Conservation (phyloP, 2,329 filamentous ascomycete species). For the Hansfordia pulvinata region DNA sequence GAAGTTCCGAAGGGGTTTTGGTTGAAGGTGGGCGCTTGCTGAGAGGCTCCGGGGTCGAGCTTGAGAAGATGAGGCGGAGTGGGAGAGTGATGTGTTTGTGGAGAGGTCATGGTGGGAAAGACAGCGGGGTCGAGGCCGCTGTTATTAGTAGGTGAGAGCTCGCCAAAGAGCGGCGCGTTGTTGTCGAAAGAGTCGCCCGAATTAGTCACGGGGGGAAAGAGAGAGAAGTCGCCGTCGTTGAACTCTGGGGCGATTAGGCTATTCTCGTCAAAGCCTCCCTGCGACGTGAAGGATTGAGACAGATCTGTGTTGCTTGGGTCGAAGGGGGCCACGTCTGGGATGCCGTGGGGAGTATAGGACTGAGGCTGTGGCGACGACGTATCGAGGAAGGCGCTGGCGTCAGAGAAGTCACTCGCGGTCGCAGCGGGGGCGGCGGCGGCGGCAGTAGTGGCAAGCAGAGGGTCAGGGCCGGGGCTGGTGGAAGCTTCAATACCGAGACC, state of each 20-base stretch:
- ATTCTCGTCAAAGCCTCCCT: slow-evolving; percentile 30
- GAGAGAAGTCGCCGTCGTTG: slow-evolving; percentile 40
- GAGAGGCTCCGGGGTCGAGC: slow-evolving; percentile 34
- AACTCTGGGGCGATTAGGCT: slow-evolving; percentile 21
- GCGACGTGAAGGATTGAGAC: slow-evolving; percentile 35
- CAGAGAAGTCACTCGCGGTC: too few relatives aligned
- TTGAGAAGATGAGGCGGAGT: slow-evolving; percentile 42
- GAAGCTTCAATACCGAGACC: slow-evolving; percentile 45
- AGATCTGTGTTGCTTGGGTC: slow-evolving; percentile 22
- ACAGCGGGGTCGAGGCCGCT: slow-evolving; percentile 30
- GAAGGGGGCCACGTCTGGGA: slow-evolving; percentile 31
- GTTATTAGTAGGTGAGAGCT: slow-evolving; percentile 24
- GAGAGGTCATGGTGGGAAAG: slow-evolving; percentile 38
- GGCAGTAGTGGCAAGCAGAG: too few relatives aligned
- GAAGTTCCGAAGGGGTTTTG: slow-evolving; percentile 41
- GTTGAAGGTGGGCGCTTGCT: slow-evolving; percentile 43
- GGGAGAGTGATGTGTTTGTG: slow-evolving; percentile 40
- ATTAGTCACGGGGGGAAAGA: slow-evolving; percentile 48
- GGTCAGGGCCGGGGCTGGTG: slow-evolving; percentile 24
- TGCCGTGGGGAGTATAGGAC: too few relatives aligned
- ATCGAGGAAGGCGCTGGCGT: too few relatives aligned
- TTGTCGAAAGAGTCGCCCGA: too few relatives aligned
- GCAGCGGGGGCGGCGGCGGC: too few relatives aligned
- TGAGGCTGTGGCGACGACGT: too few relatives aligned
- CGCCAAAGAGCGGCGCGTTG: slow-evolving; percentile 47